Evolutionary conservation across 148 eudicot genomes (phyloP), one percentile per base, ranked within the genome.

Genomic region (Amaranthus cruentus): DNA sequence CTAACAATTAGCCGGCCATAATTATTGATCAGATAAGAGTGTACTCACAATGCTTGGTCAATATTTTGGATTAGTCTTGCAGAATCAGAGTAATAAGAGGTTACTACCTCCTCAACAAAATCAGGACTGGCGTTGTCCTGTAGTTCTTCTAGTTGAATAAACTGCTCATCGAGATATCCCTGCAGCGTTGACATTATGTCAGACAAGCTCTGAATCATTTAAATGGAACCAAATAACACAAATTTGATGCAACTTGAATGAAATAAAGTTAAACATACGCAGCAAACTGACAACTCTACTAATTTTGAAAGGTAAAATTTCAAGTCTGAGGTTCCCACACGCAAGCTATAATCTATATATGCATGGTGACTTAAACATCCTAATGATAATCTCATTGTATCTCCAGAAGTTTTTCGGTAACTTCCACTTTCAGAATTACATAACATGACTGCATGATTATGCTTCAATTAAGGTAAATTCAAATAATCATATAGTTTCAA

Each of bases 161-260:
- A 91, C 68, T 91, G 93, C 56, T 91, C 93, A 77, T 91, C 93
- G 43, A 91, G 87, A 54, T 85, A 91, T 57, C 89, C 97, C 97
- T 91, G 81, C 58, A 75, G 1, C 56, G 59, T 43, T n/a, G 46
- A 0, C 42, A 73, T 53, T 7, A 76, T 21, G 47, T 51, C 47
- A n/a, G n/a, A 13, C 18, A 13, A 28, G 38, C 38, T 28, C 38
- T 28, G 38, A 28, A 28, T 28, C 38, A 28, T 28, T 28, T 2
- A 28, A 28, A 28, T 28, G 38, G 38, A 28, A 28, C 38, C 38
- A 28, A 28, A 28, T 28, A 28, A 28, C 38, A 28, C 38, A 28
- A 28, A 28, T 28, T 28, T 28, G 38, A 28, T 28, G 38, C 38
- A 28, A 28, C 38, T 28, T 28, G 38, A 28, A 28, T 28, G 38